Evolutionary conservation across 352 stramenopile genomes (phyloP), one percentile per base, ranked within the genome.

Genomic region (Pythium sukuiense): DNA sequence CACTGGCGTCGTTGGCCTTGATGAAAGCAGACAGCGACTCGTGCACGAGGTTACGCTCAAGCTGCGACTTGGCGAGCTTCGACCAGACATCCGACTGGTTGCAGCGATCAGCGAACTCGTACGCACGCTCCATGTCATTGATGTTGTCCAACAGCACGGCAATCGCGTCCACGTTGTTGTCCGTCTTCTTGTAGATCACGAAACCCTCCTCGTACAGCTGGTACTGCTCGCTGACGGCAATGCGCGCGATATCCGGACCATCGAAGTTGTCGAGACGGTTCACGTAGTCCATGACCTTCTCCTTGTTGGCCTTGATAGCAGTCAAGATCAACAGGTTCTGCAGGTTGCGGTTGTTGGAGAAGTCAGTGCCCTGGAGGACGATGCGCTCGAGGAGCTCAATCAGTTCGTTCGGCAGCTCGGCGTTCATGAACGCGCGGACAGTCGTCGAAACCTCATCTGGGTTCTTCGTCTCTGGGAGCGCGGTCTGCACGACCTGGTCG

Each of bases 191-290:
- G 90, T 99, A 99, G 73, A 99, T 99, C 43, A 97, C 96, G 73
- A 99, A 99, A 70, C 94, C 98, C 76, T 99, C 98, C 73, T 99
- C 98, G 77, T 98, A 99, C 11, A 99, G 88, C 79, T 99, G 96
- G 88, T 99, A 99, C 75, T 97, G 87, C 70, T 99, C 97, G 29
- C 90, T 97, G 18, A 99, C 92, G 63, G 97, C 98, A 76, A 99
- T 99, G 63, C 98, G 92, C 32, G 98, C 98, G 76, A 99, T 99
- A 64, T 99, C 96, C 27, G 98, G 98, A 30, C 97, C 98, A 79
- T 99, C 98, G 71, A 99, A 99, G 89, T 99, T 99, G 83, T 99
- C 97, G 61, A 99, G 87, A 71, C 98, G 96, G 81, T 99, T 99
- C 68, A 99, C 98, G 85, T 99, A 99, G 69, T 99, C 97, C 83